Conservation (phyloP, 179 eudicot genomes). For the Amaranthus tricolor region DNA sequence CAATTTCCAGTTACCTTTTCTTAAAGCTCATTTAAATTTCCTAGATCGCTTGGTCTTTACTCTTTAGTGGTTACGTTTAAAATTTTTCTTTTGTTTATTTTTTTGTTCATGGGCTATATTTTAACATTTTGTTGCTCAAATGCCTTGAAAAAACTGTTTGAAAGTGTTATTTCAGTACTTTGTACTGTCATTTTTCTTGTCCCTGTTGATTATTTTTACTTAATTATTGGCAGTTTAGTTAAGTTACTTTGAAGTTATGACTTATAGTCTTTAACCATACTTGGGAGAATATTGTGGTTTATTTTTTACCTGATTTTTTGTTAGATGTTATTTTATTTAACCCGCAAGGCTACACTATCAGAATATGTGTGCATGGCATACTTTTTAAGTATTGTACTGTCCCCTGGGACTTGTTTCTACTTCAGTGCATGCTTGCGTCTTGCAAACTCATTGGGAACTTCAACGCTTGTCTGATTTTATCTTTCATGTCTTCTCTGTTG, state of each 20-base stretch:
- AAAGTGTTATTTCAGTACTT: neutral
- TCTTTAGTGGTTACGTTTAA: neutral
- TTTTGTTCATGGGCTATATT: neutral
- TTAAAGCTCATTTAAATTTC: slow-evolving; percentile 25
- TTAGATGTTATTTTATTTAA: neutral
- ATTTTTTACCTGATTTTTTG: neutral
- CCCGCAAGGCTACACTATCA: neutral
- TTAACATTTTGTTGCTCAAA: neutral
- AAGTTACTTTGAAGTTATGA: neutral
- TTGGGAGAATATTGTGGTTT: neutral
- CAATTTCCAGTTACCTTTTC: slow-evolving; percentile 37
- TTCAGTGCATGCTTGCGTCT: neutral
- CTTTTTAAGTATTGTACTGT: neutral
- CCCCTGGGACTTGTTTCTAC: too few species aligned
- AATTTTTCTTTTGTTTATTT: slow-evolving; percentile 14
- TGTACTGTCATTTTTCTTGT: neutral
- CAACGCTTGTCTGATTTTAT: neutral
- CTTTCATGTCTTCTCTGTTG: neutral
- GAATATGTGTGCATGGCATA: neutral
- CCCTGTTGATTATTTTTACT: neutral
- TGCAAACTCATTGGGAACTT: neutral
- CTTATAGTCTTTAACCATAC: too few species aligned
- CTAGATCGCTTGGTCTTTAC: neutral
- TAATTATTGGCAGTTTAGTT: neutral
- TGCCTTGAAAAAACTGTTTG: neutral